These are phyloP conservation scores for Leccinum variicolor DNA, from an alignment of 768 basidiomycete species.

Conservation along the genomic window DNA sequence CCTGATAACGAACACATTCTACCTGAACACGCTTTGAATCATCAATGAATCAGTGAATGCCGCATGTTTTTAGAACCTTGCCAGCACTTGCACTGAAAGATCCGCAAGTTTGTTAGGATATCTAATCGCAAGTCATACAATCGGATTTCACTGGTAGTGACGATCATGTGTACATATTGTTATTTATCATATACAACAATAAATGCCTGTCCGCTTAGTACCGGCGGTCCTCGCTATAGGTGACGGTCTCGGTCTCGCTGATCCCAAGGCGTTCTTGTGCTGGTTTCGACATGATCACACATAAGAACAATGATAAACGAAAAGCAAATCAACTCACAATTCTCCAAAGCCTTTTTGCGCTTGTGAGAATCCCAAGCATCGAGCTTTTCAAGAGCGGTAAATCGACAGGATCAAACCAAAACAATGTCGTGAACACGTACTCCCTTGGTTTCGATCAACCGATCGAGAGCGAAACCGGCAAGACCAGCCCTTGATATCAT, in stretches of 20 bases:
- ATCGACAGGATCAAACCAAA: neutral
- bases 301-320: neutral
- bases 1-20: too few species aligned
- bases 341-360: neutral
- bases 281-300: neutral
- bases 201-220: neutral
- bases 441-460: slow-evolving; percentile 19
- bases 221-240: neutral
- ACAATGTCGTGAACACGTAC: slow-evolving; percentile 1
- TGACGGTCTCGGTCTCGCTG: neutral
- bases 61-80: too few species aligned
- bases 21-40: too few species aligned
- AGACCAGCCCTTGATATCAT: slow-evolving; percentile 9
- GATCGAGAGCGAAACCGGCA: neutral
- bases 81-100: too few species aligned
- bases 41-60: too few species aligned
- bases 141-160: neutral
- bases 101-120: too few species aligned
- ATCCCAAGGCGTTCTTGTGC: neutral
- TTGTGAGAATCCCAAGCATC: slow-evolving; percentile 3
- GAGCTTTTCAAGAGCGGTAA: neutral
- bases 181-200: neutral
- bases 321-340: neutral
- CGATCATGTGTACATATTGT: neutral
- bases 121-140: too few species aligned